These are phyloP conservation scores for Akebia trifoliata DNA, from an alignment of 164 flowering plant species.

Conservation along the genomic window DNA sequence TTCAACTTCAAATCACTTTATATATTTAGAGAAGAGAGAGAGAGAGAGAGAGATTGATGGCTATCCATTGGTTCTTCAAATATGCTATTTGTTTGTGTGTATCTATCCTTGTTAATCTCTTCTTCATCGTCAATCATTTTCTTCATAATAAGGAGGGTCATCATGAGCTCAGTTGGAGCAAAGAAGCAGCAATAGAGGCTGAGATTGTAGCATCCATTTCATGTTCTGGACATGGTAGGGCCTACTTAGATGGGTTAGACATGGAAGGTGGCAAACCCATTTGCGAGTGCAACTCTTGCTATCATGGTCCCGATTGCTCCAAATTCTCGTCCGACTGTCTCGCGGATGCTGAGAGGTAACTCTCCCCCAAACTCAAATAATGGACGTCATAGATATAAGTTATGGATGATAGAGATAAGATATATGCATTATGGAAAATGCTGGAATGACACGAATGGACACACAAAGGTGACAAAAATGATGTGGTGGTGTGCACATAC, in stretches of 20 bases:
- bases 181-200: constrained; percentile 9
- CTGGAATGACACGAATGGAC: too few species aligned
- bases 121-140: background rate
- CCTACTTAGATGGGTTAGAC: constrained; percentile 6
- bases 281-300: constrained; percentile 12
- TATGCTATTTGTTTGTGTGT: background rate
- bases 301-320: constrained; percentile 10
- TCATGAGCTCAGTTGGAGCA: constrained; percentile 14
- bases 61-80: too few species aligned
- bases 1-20: too few species aligned
- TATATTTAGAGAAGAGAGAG: too few species aligned
- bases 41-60: too few species aligned
- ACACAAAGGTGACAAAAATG: too few species aligned
- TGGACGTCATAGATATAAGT: too few species aligned
- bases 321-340: background rate
- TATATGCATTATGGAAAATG: too few species aligned
- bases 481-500: too few species aligned
- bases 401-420: too few species aligned
- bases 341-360: constrained; percentile 10
- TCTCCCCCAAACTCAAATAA: too few species aligned
- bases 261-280: background rate
- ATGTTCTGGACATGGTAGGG: constrained; percentile 14
- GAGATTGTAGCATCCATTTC: constrained; percentile 4
- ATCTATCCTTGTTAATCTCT: constrained; percentile 5
- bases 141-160: background rate